Conservation (phyloP, 129 eudicot species). For the Glebionis coronaria region DNA sequence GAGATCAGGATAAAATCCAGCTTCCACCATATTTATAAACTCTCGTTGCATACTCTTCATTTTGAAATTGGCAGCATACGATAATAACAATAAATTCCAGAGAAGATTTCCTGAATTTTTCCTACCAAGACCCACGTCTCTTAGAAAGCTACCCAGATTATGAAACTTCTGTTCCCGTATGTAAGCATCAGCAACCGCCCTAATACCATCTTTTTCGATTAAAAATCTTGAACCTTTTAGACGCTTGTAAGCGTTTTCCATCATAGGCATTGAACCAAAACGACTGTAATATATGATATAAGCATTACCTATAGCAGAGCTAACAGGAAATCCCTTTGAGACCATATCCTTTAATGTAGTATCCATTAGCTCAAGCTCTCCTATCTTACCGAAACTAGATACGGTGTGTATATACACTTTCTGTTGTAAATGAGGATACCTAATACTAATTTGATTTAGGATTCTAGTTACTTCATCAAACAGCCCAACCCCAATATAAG, state of each 20-base stretch:
- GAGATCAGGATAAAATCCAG: slow-evolving; percentile 81
- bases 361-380: slow-evolving; percentile 78
- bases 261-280: slow-evolving; percentile 62
- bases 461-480: slow-evolving; percentile 44
- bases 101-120: slow-evolving; percentile 77
- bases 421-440: slow-evolving; percentile 43
- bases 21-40: slow-evolving; percentile 73
- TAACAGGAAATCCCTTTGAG: slow-evolving; percentile 52
- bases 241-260: slow-evolving; percentile 68
- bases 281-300: slow-evolving; percentile 64
- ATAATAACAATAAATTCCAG: slow-evolving; percentile 74
- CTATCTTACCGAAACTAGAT: slow-evolving; percentile 62
- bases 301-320: slow-evolving; percentile 74
- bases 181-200: slow-evolving; percentile 64
- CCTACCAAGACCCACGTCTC: slow-evolving; percentile 87
- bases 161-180: slow-evolving; percentile 66
- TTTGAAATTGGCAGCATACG: slow-evolving; percentile 82
- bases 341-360: slow-evolving; percentile 55
- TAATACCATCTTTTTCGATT: slow-evolving; percentile 70
- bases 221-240: slow-evolving; percentile 73
- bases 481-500: slow-evolving; percentile 37
- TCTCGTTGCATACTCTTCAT: slow-evolving; percentile 96
- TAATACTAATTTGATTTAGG: slow-evolving; percentile 37
- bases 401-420: slow-evolving; percentile 42
- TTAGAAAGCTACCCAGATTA: slow-evolving; percentile 60